Conservation (phyloP, 352 stramenopile genomes). For the Globisporangium yorkense region DNA sequence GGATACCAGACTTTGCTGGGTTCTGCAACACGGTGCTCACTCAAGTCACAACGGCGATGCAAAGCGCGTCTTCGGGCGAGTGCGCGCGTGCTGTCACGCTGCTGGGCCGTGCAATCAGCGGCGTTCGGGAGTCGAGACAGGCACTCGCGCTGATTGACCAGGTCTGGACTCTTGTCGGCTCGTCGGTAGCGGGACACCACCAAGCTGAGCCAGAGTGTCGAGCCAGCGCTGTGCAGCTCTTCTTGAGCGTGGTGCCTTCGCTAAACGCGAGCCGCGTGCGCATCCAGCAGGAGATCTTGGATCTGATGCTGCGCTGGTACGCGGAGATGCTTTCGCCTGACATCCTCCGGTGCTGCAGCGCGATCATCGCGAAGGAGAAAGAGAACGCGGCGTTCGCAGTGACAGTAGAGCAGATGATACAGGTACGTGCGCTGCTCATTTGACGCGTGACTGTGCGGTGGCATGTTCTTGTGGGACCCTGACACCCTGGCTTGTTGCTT, state of each 20-base stretch:
- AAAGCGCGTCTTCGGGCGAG: constrained; percentile 23
- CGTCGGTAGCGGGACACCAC: constrained; percentile 31
- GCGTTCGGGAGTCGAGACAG: constrained; percentile 28
- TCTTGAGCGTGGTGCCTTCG: constrained; percentile 32
- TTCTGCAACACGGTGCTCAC: constrained; percentile 52
- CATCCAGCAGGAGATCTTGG: constrained; percentile 38
- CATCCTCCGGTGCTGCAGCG: constrained; percentile 34
- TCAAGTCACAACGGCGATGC: constrained; percentile 19
- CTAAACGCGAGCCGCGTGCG: constrained; percentile 11
- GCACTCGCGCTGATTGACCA: constrained; percentile 29
- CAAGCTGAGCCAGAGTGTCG: constrained; percentile 23
- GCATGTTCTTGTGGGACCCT: neutral
- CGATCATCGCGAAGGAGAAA: constrained; percentile 32
- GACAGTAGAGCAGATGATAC: constrained; percentile 20
- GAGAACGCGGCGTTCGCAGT: constrained; percentile 21
- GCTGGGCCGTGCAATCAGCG: constrained; percentile 49
- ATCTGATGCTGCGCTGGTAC: constrained; percentile 40
- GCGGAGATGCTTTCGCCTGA: constrained; percentile 29
- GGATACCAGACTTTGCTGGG: constrained; percentile 31
- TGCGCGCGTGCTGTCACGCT: constrained; percentile 29
- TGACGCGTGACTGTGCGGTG: neutral
- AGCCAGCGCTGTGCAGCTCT: constrained; percentile 37
- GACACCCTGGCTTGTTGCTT: neutral
- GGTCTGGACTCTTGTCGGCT: constrained; percentile 41
- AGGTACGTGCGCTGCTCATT: constrained; percentile 7